Conservation (phyloP, 1,139 yeast genomes). For the Hansenula sp. region DNA sequence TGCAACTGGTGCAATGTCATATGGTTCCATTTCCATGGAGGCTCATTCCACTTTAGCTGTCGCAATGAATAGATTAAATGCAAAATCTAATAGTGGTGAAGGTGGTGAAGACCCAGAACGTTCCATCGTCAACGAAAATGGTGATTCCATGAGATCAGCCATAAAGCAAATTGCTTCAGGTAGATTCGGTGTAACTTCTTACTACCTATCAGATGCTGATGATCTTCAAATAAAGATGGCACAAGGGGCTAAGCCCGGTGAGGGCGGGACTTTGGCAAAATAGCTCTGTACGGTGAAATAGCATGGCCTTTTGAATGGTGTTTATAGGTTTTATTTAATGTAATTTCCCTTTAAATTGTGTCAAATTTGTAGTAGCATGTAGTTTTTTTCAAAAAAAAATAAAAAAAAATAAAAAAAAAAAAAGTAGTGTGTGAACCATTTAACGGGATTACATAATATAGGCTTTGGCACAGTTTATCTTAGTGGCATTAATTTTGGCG, state of each 20-base stretch:
- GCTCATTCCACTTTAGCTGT: slow-evolving; percentile 96
- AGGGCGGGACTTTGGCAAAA: slow-evolving; percentile 98
- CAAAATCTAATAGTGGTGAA: slow-evolving; percentile 97
- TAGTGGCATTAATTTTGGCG: no score
- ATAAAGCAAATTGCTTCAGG: slow-evolving; percentile 98
- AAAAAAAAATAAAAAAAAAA: no score
- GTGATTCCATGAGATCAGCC: slow-evolving; percentile 97
- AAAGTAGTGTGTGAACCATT: no score
- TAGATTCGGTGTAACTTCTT: slow-evolving; percentile 95
- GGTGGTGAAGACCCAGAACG: slow-evolving; percentile 99
- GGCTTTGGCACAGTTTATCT: no score
- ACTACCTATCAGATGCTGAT: slow-evolving; percentile 92
- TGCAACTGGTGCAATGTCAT: slow-evolving; percentile 98
- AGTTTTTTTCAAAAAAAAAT: no score
- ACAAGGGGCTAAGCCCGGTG: slow-evolving; percentile 99
- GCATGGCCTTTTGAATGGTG: no score
- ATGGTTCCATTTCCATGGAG: slow-evolving; percentile 98
- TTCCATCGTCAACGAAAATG: slow-evolving; percentile 71
- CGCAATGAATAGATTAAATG: slow-evolving; percentile 97
- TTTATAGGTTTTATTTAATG: no score
- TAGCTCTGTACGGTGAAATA: not conserved
- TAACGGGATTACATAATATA: no score
- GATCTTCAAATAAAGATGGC: slow-evolving; percentile 98
- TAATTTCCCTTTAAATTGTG: no score
- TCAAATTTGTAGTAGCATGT: no score